These are phyloP conservation scores for Pichia sp. DNA, from an alignment of 1,139 yeast species.

Conservation along the genomic window DNA sequence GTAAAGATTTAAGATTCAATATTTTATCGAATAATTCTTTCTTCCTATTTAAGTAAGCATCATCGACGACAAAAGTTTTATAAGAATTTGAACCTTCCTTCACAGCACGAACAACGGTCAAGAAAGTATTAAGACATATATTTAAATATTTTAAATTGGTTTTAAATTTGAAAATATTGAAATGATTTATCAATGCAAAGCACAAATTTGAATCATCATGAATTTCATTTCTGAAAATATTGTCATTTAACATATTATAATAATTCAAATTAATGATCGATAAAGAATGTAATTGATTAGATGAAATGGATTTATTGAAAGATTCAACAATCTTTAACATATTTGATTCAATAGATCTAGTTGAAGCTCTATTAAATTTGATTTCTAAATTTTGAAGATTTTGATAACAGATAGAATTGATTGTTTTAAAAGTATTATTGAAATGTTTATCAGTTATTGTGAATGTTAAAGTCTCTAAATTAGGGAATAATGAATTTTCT, in stretches of 20 bases:
- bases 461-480: conserved; percentile 7
- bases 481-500: neutral
- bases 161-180: conserved; percentile 11
- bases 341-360: conserved; percentile 4
- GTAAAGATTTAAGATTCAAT: conserved; percentile 12
- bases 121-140: conserved; percentile 21
- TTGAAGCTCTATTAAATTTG: conserved; percentile 16
- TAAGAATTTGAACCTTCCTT: conserved; percentile 15
- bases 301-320: conserved; percentile 8
- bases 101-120: conserved; percentile 10
- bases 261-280: conserved; percentile 22
- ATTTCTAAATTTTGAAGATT: conserved; percentile 19
- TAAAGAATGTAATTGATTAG: conserved; percentile 10
- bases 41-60: conserved; percentile 15
- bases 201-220: conserved; percentile 16
- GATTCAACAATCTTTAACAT: conserved; percentile 7
- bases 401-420: conserved; percentile 5
- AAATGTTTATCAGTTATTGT: conserved; percentile 1
- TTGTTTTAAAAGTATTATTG: neutral
- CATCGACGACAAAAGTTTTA: conserved; percentile 18
- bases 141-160: conserved; percentile 15
- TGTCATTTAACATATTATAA: conserved; percentile 15
- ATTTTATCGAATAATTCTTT: conserved; percentile 15
- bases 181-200: conserved; percentile 15
- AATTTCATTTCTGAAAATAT: conserved; percentile 13